phyloP scores from a whole-genome alignment of 257 asterid species.

The Datura wrightii region DNA sequence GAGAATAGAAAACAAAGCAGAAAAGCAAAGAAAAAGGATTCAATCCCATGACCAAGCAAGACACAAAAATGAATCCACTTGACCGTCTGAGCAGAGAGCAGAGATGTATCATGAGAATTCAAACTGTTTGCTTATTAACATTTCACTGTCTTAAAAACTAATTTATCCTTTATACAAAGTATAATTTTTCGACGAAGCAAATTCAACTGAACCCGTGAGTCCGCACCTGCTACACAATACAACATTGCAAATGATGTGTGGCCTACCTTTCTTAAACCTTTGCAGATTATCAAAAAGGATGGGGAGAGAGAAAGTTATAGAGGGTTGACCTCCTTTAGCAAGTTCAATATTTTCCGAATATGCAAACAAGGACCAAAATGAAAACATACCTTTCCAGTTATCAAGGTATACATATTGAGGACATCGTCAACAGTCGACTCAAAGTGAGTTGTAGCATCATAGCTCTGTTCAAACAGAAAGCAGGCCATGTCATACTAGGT shows the following conservation, averaged over 20 bases:
- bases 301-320: not conserved
- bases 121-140: too few relatives aligned
- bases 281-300: not conserved
- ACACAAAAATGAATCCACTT: too few relatives aligned
- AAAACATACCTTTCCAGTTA: conserved; percentile 58
- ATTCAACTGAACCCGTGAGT: too few relatives aligned
- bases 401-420: conserved; percentile 54
- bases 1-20: too few relatives aligned
- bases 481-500: not conserved
- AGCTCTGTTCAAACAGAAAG: conserved; percentile 47
- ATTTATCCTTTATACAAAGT: too few relatives aligned
- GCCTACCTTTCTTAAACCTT: not conserved
- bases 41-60: too few relatives aligned
- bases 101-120: too few relatives aligned
- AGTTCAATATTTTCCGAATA: not conserved
- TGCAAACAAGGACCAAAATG: conserved; percentile 15
- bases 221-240: not conserved
- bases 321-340: not conserved
- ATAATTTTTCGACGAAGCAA: too few relatives aligned
- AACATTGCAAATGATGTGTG: not conserved
- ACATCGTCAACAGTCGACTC: conserved; percentile 64
- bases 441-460: conserved; percentile 62
- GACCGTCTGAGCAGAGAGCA: too few relatives aligned
- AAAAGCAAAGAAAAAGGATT: too few relatives aligned
- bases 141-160: too few relatives aligned